Conservation (phyloP, 2,329 filamentous ascomycete species). For the Ceratocystis destructans region DNA sequence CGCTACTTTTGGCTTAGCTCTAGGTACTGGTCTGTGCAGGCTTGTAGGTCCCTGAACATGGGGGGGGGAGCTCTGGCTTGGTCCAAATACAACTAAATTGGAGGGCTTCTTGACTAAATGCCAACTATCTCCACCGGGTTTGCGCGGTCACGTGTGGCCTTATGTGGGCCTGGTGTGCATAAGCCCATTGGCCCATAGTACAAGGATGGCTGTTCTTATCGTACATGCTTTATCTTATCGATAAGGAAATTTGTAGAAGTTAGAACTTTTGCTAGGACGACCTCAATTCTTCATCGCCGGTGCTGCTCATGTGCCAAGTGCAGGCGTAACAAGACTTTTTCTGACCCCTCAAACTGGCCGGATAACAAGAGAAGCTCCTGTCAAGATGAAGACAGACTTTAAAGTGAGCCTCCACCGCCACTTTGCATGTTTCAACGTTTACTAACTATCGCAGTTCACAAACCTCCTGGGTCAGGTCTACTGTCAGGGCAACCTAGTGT, state of each 20-base stretch:
- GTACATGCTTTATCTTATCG: conserved; percentile 8
- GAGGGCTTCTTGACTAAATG: neutral
- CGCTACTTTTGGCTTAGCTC: neutral
- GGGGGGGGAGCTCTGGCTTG: neutral
- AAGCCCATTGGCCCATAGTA: neutral
- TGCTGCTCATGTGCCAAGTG: neutral
- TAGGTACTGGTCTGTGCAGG: conserved; percentile 1
- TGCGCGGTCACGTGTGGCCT: neutral
- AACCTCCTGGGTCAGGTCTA: conserved; percentile 97
- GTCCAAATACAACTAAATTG: neutral
- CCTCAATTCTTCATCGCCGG: neutral
- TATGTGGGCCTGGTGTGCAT: neutral
- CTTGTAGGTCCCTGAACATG: conserved; percentile 3
- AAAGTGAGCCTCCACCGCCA: conserved; percentile 45
- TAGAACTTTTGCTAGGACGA: neutral
- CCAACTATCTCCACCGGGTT: neutral
- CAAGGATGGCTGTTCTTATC: neutral
- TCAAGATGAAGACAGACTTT: conserved; percentile 96
- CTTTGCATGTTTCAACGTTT: neutral
- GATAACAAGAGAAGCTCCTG: conserved; percentile 11
- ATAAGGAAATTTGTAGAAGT: conserved; percentile 18
- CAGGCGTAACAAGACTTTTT: neutral
- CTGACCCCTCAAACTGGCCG: neutral
- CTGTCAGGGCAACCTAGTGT: conserved; percentile 92
- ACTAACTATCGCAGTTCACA: conserved; percentile 57